Conservation (phyloP, 441 rosid species). For the Macaranga tanarius region DNA sequence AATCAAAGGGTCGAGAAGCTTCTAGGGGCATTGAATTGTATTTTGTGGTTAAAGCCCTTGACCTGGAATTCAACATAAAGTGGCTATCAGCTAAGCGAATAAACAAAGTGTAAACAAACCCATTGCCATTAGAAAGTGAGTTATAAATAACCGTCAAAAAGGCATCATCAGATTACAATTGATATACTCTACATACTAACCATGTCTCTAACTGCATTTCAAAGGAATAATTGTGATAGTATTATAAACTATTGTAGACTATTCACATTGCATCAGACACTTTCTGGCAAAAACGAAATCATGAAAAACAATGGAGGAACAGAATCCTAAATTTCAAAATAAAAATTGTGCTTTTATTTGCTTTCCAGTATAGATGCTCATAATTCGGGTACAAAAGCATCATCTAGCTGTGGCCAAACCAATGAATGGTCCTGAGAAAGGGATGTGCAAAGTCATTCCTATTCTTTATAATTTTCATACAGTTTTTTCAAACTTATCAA, state of each 20-base stretch:
- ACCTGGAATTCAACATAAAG: slow-evolving; percentile 44
- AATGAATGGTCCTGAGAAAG: neutral
- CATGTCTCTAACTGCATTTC: neutral
- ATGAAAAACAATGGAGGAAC: neutral
- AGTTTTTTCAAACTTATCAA: no score
- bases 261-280: neutral
- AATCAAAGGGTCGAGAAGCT: slow-evolving; percentile 96
- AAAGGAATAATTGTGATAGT: neutral
- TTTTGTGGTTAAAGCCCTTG: slow-evolving; percentile 82
- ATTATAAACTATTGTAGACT: neutral
- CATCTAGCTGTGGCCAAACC: neutral
- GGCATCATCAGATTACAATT: slow-evolving; percentile 10
- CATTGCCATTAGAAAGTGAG: neutral
- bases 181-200: neutral
- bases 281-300: neutral
- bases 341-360: neutral
- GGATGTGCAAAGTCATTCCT: neutral
- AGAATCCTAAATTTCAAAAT: neutral
- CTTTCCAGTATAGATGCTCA: neutral
- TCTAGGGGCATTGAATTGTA: slow-evolving; percentile 72
- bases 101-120: neutral
- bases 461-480: neutral
- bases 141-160: neutral
- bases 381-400: neutral
- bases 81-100: slow-evolving; percentile 14